Conservation (phyloP, 352 stramenopile genomes). For the Peronosclerospora sorghi region DNA sequence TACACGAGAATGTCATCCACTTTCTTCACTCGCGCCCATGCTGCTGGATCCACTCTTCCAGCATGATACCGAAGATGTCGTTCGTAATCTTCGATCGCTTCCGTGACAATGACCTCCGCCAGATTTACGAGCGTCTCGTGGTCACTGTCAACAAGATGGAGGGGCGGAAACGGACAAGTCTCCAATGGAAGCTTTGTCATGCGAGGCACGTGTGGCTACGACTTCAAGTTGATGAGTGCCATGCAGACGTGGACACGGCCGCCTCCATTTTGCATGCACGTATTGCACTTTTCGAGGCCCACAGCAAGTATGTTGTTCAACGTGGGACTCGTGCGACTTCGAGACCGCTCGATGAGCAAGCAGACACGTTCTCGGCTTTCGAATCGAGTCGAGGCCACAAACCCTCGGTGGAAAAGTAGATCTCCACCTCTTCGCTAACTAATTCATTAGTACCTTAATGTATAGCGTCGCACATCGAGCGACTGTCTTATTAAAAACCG, state of each 20-base stretch:
- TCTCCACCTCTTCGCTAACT: constrained; percentile 11
- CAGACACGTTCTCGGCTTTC: not conserved
- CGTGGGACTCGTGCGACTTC: constrained; percentile 7
- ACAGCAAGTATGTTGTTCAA: constrained; percentile 5
- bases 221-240: not conserved
- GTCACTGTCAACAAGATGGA: constrained; percentile 19
- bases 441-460: constrained; percentile 3
- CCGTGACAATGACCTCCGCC: constrained; percentile 13
- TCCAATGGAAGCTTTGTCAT: constrained; percentile 27
- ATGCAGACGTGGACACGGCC: not conserved
- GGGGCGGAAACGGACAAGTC: constrained; percentile 18
- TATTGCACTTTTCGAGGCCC: constrained; percentile 3
- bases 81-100: constrained; percentile 23
- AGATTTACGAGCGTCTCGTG: constrained; percentile 17
- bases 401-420: constrained; percentile 1
- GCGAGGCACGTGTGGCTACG: not conserved
- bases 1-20: constrained; percentile 28
- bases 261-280: not conserved
- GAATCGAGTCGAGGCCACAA: constrained; percentile 9
- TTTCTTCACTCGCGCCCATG: constrained; percentile 26
- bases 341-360: constrained; percentile 3
- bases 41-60: constrained; percentile 15
- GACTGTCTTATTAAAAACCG: no score
- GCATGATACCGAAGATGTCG: constrained; percentile 7
- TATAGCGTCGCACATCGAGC: constrained; percentile 2